These are phyloP conservation scores for Malus sylvestris DNA, from an alignment of 306 rosid species.

Conservation along the genomic window DNA sequence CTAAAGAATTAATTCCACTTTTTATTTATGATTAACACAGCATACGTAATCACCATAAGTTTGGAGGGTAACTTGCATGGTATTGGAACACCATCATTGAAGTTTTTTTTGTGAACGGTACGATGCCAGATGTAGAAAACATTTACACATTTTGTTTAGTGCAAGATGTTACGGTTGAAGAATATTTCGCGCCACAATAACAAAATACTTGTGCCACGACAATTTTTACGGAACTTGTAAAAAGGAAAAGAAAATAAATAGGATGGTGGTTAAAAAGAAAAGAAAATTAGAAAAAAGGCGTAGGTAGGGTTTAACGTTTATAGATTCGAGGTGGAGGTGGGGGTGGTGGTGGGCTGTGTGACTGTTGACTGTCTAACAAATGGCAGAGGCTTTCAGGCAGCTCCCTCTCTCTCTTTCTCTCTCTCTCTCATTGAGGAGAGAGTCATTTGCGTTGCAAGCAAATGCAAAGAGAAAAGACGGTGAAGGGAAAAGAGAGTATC, in stretches of 20 bases:
- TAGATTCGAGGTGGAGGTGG: background rate
- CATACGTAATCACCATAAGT: too few species aligned
- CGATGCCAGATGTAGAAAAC: fast-evolving
- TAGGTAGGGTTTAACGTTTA: background rate
- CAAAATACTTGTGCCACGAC: too few species aligned
- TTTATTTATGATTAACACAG: too few species aligned
- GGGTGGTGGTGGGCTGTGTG: background rate
- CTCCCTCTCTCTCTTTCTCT: background rate
- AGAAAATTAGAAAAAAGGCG: background rate
- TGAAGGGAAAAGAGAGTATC: background rate
- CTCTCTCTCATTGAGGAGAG: too few species aligned
- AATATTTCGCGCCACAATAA: fast-evolving
- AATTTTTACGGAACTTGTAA: fast-evolving
- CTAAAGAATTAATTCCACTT: too few species aligned
- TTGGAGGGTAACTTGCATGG: too few species aligned
- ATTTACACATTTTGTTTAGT: too few species aligned
- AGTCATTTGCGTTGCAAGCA: background rate
- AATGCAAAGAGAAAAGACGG: background rate
- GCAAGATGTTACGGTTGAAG: too few species aligned
- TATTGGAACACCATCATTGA: too few species aligned
- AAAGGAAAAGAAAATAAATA: too few species aligned
- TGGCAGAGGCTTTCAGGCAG: background rate
- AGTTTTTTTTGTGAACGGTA: too few species aligned
- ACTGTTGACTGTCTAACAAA: background rate
- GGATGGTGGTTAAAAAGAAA: too few species aligned